phyloP scores from a whole-genome alignment of 331 rosid species.

The Malus hybrid region DNA sequence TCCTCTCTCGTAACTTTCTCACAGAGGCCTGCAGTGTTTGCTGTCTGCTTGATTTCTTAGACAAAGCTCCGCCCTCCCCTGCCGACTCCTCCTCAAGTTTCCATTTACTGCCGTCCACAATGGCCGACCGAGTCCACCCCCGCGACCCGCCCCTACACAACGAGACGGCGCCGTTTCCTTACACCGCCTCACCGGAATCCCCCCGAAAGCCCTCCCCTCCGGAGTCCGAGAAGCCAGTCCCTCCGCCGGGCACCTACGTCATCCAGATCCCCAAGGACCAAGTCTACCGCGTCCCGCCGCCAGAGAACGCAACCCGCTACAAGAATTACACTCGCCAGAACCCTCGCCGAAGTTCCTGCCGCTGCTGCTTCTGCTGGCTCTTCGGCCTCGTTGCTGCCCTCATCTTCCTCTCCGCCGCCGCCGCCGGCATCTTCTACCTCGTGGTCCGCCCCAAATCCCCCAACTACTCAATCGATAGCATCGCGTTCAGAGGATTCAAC shows the following conservation, averaged over 20 bases:
- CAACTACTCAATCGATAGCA: constrained; percentile 31
- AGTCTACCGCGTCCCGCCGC: constrained; percentile 76
- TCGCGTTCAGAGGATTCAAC: constrained; percentile 40
- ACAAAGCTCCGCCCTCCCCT: neutral
- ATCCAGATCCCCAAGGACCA: constrained; percentile 71
- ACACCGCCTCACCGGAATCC: constrained; percentile 3
- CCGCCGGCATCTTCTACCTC: constrained; percentile 48
- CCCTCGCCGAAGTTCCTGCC: constrained; percentile 19
- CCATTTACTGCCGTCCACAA: neutral
- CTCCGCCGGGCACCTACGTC: constrained; percentile 52
- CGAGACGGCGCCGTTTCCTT: constrained; percentile 1
- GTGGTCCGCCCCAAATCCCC: constrained; percentile 52
- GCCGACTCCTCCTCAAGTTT: neutral
- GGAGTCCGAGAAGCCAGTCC: constrained; percentile 29
- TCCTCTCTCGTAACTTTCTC: neutral
- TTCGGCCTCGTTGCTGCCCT: constrained; percentile 26
- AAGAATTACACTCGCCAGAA: constrained; percentile 30
- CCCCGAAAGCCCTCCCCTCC: constrained; percentile 7
- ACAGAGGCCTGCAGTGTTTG: neutral
- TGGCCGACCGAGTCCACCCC: constrained; percentile 68
- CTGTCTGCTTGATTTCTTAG: neutral
- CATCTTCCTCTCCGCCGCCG: constrained; percentile 23
- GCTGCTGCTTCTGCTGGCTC: constrained; percentile 40
- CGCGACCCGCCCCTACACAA: constrained; percentile 12
- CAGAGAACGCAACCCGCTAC: constrained; percentile 52